These are phyloP conservation scores for Blastobotrys illinoisensis DNA, from an alignment of 1,139 yeast species.

Conservation along the genomic window DNA sequence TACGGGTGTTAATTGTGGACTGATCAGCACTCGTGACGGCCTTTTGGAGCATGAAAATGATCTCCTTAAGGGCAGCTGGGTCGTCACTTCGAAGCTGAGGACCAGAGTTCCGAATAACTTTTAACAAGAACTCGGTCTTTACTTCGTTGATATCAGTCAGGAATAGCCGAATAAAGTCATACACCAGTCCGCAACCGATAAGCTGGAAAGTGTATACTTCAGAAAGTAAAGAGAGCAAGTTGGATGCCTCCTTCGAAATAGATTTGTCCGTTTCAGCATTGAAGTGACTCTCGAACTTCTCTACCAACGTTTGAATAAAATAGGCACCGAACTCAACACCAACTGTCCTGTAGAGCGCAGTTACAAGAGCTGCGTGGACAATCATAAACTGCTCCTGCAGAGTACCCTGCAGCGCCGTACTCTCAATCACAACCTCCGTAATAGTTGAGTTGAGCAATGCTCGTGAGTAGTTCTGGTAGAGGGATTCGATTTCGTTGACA, in stretches of 20 bases:
- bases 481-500: conserved; percentile 57
- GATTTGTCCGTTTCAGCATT: conserved; percentile 23
- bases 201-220: conserved; percentile 75
- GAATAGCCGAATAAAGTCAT: conserved; percentile 62
- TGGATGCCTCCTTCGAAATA: conserved; percentile 55
- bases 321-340: conserved; percentile 92
- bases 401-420: conserved; percentile 58
- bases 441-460: conserved; percentile 68
- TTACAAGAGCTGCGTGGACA: conserved; percentile 71
- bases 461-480: conserved; percentile 65
- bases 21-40: conserved; percentile 37
- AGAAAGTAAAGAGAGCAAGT: conserved; percentile 67
- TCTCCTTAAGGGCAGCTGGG: conserved; percentile 77
- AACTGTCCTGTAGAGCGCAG: conserved; percentile 65
- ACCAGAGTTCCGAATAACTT: conserved; percentile 72
- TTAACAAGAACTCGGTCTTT: conserved; percentile 71
- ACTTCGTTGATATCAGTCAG: conserved; percentile 56
- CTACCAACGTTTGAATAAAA: conserved; percentile 74
- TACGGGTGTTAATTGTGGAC: conserved; percentile 53
- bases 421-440: conserved; percentile 56
- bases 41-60: conserved; percentile 54
- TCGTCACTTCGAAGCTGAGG: conserved; percentile 85
- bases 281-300: conserved; percentile 46
- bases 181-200: conserved; percentile 65
- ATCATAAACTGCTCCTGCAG: conserved; percentile 74